Evolutionary conservation across 1,284 basidiomycete species (phyloP), one percentile per base, ranked within the genome.

Genomic region (Golubevia pallescens): DNA sequence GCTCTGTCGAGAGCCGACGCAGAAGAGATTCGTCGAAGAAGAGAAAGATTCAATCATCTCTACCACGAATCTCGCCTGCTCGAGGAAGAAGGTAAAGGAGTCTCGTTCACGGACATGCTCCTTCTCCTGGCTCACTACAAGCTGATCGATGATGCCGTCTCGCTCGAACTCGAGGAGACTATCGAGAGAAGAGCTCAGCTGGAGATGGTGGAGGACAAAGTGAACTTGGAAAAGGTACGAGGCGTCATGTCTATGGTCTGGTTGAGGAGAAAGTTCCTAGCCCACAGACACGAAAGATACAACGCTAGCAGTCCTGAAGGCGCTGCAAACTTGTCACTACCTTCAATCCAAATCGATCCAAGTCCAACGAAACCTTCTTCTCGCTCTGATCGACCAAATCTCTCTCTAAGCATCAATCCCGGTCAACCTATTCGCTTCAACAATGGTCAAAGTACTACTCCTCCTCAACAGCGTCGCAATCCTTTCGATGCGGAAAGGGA

Each of bases 81-180:
- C 21, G 90, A 91, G 70, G 89, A 92, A 68, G 89, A 89, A 28
- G 90, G 90, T 0, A 89, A 90, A 60, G 94, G 95, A 7, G 93
- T 99, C 68, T 92, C 93, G 19, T 98, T 98, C 87, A 93, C 91
- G 4, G 90, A 92, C 55, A 97, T 97, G 94, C 89, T 98, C 13
- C 83, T 93, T 57, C 87, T 98, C 62, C 87, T 99, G 38, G 93
- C 94, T 0, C 95, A 97, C 82, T 91, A 97, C 87, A 96, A 93
- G 86, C 87, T 98, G 65, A 94, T 98, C 73, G 90, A 94, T 67
- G 94, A 97, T 82, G 90, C 57, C 3, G 68, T 73, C 8, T 77
- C 82, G 19, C 68, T 85, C 32, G 71, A 71, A 53, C 63, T 84
- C 23, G 73, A 78, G 19, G 83, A 85, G 63, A 71, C 84, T 10